phyloP scores from a whole-genome alignment of 2,329 filamentous ascomycete species.

The Penicillium nordicum region DNA sequence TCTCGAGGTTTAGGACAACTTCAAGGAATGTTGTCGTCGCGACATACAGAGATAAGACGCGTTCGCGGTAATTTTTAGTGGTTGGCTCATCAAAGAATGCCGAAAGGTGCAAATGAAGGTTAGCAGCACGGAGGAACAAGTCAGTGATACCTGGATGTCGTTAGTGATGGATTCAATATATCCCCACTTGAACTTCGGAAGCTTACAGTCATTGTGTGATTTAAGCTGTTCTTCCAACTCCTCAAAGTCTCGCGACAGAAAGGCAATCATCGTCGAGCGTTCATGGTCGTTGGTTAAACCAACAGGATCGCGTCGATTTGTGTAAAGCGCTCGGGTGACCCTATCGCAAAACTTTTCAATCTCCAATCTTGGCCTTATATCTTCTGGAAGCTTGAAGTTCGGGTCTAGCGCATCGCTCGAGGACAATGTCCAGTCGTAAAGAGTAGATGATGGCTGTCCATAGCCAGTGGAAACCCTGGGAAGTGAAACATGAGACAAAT shows the following conservation, averaged over 20 bases:
- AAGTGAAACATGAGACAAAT: constrained; percentile 4
- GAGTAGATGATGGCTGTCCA: constrained; percentile 61
- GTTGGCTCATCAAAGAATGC: constrained; percentile 50
- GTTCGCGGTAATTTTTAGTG: constrained; percentile 46
- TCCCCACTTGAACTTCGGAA: neutral
- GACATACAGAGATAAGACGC: constrained; percentile 45
- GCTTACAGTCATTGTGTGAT: constrained; percentile 41
- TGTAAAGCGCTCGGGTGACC: constrained; percentile 56
- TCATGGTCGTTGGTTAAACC: constrained; percentile 47
- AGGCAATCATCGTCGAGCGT: constrained; percentile 43
- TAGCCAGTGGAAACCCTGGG: constrained; percentile 64
- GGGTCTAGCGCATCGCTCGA: constrained; percentile 43
- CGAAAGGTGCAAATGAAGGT: constrained; percentile 48
- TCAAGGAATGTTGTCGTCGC: constrained; percentile 49
- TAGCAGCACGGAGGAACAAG: constrained; percentile 47
- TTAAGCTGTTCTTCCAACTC: constrained; percentile 53
- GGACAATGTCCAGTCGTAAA: constrained; percentile 58
- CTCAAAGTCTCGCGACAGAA: constrained; percentile 47
- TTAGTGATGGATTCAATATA: neutral
- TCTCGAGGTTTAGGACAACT: constrained; percentile 45
- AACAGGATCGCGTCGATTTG: constrained; percentile 54
- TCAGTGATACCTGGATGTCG: constrained; percentile 40
- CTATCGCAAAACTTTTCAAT: constrained; percentile 60
- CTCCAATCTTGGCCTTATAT: constrained; percentile 51
- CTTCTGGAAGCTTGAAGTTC: constrained; percentile 50